Conservation (phyloP, 2,329 filamentous ascomycete species). For the Scytalidium sp. region DNA sequence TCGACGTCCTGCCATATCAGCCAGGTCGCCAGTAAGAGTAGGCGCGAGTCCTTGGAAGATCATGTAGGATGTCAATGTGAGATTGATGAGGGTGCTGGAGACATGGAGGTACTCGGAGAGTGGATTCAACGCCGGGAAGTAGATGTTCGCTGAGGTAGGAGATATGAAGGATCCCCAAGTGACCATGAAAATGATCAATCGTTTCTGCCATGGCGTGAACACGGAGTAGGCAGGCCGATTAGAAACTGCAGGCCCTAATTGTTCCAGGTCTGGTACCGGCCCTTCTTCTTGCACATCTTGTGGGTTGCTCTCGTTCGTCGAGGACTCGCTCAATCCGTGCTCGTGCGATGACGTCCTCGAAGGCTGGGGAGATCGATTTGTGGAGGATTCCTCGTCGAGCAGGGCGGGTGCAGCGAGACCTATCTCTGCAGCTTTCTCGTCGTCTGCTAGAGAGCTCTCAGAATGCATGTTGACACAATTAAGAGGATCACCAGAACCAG, state of each 20-base stretch:
- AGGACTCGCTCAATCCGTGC: too few relatives aligned
- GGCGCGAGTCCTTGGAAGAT: conserved; percentile 44
- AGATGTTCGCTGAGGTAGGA: conserved; percentile 29
- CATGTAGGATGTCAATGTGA: conserved; percentile 3
- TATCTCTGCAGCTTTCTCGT: too few relatives aligned
- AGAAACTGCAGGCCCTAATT: conserved; percentile 19
- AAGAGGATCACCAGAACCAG: too few relatives aligned
- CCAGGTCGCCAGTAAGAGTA: conserved; percentile 41
- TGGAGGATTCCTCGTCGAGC: too few relatives aligned
- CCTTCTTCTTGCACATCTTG: conserved; percentile 18
- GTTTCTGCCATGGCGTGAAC: conserved; percentile 34
- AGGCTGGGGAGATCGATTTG: too few relatives aligned
- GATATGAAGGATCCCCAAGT: conserved; percentile 36
- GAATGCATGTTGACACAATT: too few relatives aligned
- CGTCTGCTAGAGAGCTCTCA: too few relatives aligned
- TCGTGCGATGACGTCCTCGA: too few relatives aligned
- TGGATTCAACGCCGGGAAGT: conserved; percentile 32
- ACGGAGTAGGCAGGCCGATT: conserved; percentile 27
- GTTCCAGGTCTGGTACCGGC: conserved; percentile 23
- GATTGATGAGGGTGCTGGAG: conserved; percentile 24
- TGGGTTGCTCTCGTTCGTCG: conserved; percentile 22
- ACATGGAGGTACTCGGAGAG: conserved; percentile 30
- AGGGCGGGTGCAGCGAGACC: too few relatives aligned
- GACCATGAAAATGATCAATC: conserved; percentile 52
- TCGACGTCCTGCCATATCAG: conserved; percentile 57